phyloP scores from a whole-genome alignment of 108 stramenopile genomes.

The Nitzschia sp. region DNA sequence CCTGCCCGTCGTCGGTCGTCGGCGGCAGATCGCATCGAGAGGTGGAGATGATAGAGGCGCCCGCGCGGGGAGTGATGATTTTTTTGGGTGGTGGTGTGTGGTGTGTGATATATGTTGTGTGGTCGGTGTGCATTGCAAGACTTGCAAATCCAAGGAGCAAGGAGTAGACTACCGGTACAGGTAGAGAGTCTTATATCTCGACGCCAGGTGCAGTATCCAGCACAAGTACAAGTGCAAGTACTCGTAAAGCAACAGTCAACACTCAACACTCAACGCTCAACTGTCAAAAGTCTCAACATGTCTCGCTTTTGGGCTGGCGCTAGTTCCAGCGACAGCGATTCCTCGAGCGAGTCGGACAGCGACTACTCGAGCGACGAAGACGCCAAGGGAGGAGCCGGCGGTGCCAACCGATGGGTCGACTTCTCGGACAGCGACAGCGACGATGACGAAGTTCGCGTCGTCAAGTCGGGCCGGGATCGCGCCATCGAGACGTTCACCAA shows the following conservation, averaged over 20 bases:
- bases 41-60: no score
- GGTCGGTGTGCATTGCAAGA: no score
- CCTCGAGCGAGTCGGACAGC: conserved; percentile 20
- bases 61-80: no score
- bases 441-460: conserved; percentile 95
- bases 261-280: no score
- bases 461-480: conserved; percentile 91
- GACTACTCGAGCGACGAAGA: conserved; percentile 30
- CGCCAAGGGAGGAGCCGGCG: conserved; percentile 16
- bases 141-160: no score
- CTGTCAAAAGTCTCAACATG: not conserved
- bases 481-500: conserved; percentile 86
- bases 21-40: no score
- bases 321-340: conserved; percentile 32
- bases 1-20: no score
- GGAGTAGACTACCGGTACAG: no score
- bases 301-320: conserved; percentile 70
- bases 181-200: not conserved
- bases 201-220: not conserved
- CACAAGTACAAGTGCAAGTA: not conserved
- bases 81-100: no score
- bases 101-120: no score
- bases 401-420: conserved; percentile 51
- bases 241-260: no score
- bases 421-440: conserved; percentile 55